Base-by-base conservation (phyloP, 257 asterid genomes). In the Lycium ferocissimum region DNA sequence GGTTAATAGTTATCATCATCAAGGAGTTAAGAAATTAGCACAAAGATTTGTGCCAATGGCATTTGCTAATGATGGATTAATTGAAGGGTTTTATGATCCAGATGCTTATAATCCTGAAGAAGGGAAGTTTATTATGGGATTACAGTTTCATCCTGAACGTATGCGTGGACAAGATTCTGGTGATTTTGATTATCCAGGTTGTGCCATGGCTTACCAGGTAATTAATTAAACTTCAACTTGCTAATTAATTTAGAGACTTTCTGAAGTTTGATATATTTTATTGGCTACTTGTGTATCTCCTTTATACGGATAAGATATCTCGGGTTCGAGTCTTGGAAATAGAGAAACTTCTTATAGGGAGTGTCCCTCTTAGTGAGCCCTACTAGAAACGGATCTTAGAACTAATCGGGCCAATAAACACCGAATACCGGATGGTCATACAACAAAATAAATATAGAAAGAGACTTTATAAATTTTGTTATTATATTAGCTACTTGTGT, bases 1-100 rank as follows among this genome's bases (percentile, higher is more conserved):
- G 85, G 98, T 96, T 1, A 96, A 96, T 85, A 96, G 99, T 83
- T 96, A 94, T 86, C 99, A 96, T 61, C 99, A 96, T 84, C 99
- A 96, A 84, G 99, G 98, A 43, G 97, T 96, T 51, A 94, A 92
- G 88, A 92, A 89, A 62, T 70, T 96, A 82, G 98, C 98, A 43
- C 96, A 91, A 80, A 87, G 98, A n/a, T 93, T 96, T 43, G 95
- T 91, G 73, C 95, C 98, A 0, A 96, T 96, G 99, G 98, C 98
- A 0, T 96, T 93, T 56, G 93, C 98, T 7, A 93, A 93, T 2
- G 99, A 96, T 85, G 98, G 99, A 37, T 80, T 96, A 88, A 84
- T 96, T 43, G 98, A 96, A 89, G 98, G 94, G 10, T 94, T 94
- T 69, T 96, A 96, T 82, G 99, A 96, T 88, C 95, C 96, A 13